Percentiles rank a stretch among this genome's conserved stretches.
phyloP scores from a whole-genome alignment of 2,329 filamentous ascomycete genomes.

The Xylariaceae sp. region DNA sequence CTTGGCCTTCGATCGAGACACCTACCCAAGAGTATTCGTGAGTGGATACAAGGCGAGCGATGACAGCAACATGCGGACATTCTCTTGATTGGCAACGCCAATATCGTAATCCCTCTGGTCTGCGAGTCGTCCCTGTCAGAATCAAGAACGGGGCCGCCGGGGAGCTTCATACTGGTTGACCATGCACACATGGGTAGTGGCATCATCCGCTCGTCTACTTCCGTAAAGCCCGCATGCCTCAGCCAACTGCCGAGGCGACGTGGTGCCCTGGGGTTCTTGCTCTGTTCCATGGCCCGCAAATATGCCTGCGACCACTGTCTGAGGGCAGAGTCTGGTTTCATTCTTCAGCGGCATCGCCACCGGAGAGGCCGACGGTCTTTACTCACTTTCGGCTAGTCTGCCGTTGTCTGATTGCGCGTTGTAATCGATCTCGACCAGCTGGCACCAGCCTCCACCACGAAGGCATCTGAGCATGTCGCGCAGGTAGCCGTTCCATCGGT shows the following conservation, averaged over 20 bases:
- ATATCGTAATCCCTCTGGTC: constrained; percentile 45
- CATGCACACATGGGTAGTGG: constrained; percentile 63
- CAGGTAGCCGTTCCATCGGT: constrained; percentile 69
- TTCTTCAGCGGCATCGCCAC: constrained; percentile 8
- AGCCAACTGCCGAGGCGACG: constrained; percentile 53
- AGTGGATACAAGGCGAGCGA: constrained; percentile 52
- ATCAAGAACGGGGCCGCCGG: not conserved
- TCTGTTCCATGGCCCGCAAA: constrained; percentile 49
- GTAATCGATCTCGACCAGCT: constrained; percentile 82
- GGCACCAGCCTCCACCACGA: constrained; percentile 73
- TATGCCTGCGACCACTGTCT: constrained; percentile 61
- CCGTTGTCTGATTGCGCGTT: constrained; percentile 83
- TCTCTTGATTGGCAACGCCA: constrained; percentile 45
- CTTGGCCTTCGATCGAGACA: not conserved
- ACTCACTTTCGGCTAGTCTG: constrained; percentile 55
- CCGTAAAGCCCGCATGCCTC: constrained; percentile 55
- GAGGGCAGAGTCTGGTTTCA: constrained; percentile 50
- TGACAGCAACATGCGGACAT: constrained; percentile 45
- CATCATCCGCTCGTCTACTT: constrained; percentile 57
- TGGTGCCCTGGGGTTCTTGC: constrained; percentile 60
- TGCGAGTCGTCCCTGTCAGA: constrained; percentile 18
- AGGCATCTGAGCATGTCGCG: constrained; percentile 66
- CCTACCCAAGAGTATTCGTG: constrained; percentile 41
- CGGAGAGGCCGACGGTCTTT: not conserved
- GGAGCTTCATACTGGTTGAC: constrained; percentile 49